Percentiles rank a stretch among this genome's conserved stretches.
phyloP scores from a whole-genome alignment of 2,329 filamentous ascomycete species.

The Aspergillus piperis region DNA sequence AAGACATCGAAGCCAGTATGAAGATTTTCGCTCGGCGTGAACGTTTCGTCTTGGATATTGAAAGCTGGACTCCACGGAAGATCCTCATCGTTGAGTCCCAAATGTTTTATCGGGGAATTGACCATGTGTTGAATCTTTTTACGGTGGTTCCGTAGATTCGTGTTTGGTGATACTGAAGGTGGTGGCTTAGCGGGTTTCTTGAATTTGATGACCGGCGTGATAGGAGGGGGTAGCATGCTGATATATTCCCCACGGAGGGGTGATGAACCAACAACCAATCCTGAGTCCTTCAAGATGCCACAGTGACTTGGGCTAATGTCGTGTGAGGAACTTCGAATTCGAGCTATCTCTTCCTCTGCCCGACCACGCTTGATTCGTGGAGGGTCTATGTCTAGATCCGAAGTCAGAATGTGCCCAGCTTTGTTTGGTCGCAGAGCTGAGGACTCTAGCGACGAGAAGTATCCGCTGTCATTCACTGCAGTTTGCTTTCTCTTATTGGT shows the following conservation, averaged over 20 bases:
- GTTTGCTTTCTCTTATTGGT: constrained; percentile 75
- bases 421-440: constrained; percentile 76
- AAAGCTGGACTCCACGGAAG: constrained; percentile 52
- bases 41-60: constrained; percentile 52
- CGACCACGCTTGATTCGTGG: constrained; percentile 82
- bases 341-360: constrained; percentile 93
- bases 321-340: constrained; percentile 86
- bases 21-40: constrained; percentile 43
- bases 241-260: constrained; percentile 62
- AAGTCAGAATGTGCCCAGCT: constrained; percentile 66
- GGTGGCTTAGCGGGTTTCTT: constrained; percentile 66
- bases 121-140: constrained; percentile 79
- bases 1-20: constrained; percentile 60
- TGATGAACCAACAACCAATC: constrained; percentile 61
- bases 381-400: constrained; percentile 72
- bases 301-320: constrained; percentile 72
- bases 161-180: constrained; percentile 86
- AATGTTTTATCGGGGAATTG: constrained; percentile 66
- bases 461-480: constrained; percentile 89
- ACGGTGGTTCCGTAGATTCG: constrained; percentile 84
- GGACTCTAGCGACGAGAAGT: constrained; percentile 94
- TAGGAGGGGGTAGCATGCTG: constrained; percentile 68
- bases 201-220: constrained; percentile 83
- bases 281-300: constrained; percentile 44
- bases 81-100: constrained; percentile 45